phyloP scores from a whole-genome alignment of 805 yeast species.

The Torulaspora delbrueckii region DNA sequence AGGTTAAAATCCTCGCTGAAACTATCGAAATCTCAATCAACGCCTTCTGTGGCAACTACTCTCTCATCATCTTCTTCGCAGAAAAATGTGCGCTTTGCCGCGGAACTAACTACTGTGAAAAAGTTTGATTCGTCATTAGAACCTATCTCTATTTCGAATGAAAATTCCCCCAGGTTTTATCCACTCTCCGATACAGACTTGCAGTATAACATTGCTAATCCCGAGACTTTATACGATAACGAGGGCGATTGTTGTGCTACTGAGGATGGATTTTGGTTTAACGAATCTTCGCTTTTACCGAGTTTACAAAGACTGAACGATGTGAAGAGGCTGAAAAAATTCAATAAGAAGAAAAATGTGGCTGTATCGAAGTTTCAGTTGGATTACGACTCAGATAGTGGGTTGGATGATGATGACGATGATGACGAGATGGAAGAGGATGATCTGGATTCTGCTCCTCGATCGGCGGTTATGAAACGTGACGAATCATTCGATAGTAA shows the following conservation, averaged over 20 bases:
- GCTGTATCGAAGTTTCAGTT: slow-evolving; percentile 11
- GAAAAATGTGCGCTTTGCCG: slow-evolving; percentile 62
- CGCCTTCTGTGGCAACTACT: slow-evolving; percentile 12
- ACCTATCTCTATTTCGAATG: slow-evolving; percentile 60
- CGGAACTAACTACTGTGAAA: slow-evolving; percentile 55
- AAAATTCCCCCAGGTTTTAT: slow-evolving; percentile 39
- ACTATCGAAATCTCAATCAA: slow-evolving; percentile 12
- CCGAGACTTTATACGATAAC: slow-evolving; percentile 7
- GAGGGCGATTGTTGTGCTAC: slow-evolving; percentile 4
- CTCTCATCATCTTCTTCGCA: slow-evolving; percentile 29
- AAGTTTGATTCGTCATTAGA: slow-evolving; percentile 56
- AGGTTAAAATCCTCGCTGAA: slow-evolving; percentile 29
- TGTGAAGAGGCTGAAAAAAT: not conserved
- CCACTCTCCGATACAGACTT: slow-evolving; percentile 18
- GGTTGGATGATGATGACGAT: slow-evolving; percentile 19
- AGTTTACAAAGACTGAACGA: slow-evolving; percentile 7
- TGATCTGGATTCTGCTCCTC: slow-evolving; percentile 4
- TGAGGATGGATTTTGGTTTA: slow-evolving; percentile 22
- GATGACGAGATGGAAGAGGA: slow-evolving; percentile 10
- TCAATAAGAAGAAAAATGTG: not conserved
- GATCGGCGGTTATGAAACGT: slow-evolving; percentile 1
- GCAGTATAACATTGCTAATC: slow-evolving; percentile 1
- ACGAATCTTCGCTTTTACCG: slow-evolving; percentile 10
- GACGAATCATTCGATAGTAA: slow-evolving; percentile 1
- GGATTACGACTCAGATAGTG: slow-evolving; percentile 22